Base-by-base conservation (phyloP, 2,329 filamentous ascomycete species). In the Epichloe coenophiala region DNA sequence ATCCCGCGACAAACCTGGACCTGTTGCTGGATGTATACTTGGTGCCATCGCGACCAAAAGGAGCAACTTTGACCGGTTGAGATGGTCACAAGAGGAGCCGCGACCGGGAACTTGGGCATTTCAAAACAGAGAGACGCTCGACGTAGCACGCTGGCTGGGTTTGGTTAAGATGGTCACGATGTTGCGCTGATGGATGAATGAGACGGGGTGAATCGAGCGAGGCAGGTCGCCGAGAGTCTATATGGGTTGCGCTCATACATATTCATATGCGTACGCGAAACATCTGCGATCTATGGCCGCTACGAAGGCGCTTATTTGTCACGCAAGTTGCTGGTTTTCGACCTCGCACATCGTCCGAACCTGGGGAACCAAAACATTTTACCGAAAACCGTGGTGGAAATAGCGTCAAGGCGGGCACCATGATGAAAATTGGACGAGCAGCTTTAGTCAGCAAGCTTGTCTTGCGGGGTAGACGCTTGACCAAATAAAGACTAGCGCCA, bases 401-500 rank as follows among this genome's bases (percentile, higher is more conserved):
- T 23, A 23, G 5, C 1, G 1, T 27, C 23, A 2, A 27, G 23
- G 23, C 23, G 6, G 23, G 23, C 23, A 17, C 17, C 17, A 17
- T 17, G 17, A 17, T 17, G 23, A 27, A 9, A n/a, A n/a, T n/a
- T n/a, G 27, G 27, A 31, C 27, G 27, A 9, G 27, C 27, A 68
- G 19, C 5, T 17, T 49, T 43, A 43, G 39, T 49, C 39, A 49
- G 47, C 47, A 43, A 11, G 9, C 31, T 36, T 15, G 15, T 33
- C 13, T 35, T 17, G 2, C 27, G 27, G 27, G 8, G 27, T 4
- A 12, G 37, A n/a, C n/a, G 46, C 27, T 27, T 48, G 35, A 17
- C 38, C 27, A 5, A 3, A 48, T 41, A n/a, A 2, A 38, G 31
- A 23, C 41, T 51, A 48, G 45, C 35, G 21, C 33, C 36, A 9